Evolutionary conservation across 305 asterid species (phyloP).

Genomic region (Coffea humblotiana): DNA sequence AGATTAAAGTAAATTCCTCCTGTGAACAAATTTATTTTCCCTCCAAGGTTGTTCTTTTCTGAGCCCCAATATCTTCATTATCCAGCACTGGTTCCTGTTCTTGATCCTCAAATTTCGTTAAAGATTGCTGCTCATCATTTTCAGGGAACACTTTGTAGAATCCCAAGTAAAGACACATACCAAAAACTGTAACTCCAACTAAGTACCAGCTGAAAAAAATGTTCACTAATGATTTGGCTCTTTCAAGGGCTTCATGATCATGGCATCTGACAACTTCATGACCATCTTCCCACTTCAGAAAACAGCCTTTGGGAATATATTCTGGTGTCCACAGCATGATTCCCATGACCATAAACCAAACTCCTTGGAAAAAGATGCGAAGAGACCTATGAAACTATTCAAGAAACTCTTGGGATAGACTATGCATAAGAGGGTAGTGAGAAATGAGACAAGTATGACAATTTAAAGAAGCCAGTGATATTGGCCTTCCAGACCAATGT

Average conservation of each 20-base stretch:
- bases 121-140: conserved; percentile 27
- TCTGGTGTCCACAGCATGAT: conserved; percentile 79
- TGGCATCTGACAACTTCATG: conserved; percentile 68
- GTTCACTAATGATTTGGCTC: conserved; percentile 57
- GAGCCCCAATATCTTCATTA: conserved; percentile 55
- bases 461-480: conserved; percentile 83
- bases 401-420: conserved; percentile 55
- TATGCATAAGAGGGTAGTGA: conserved; percentile 50
- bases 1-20: conserved; percentile 8
- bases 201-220: conserved; percentile 59
- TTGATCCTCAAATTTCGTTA: conserved; percentile 27
- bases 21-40: not conserved
- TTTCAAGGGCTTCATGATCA: conserved; percentile 47
- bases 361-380: conserved; percentile 67
- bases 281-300: conserved; percentile 56
- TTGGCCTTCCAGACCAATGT: conserved; percentile 84
- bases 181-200: conserved; percentile 34
- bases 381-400: conserved; percentile 58
- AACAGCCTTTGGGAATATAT: conserved; percentile 69
- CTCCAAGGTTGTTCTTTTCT: conserved; percentile 31
- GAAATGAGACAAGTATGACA: conserved; percentile 43
- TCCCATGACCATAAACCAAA: conserved; percentile 80
- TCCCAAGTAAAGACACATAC: conserved; percentile 36
- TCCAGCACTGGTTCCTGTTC: conserved; percentile 3
- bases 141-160: conserved; percentile 26